These are phyloP conservation scores for Botrytis fabae DNA, from an alignment of 2,329 filamentous ascomycete species.

Conservation along the genomic window DNA sequence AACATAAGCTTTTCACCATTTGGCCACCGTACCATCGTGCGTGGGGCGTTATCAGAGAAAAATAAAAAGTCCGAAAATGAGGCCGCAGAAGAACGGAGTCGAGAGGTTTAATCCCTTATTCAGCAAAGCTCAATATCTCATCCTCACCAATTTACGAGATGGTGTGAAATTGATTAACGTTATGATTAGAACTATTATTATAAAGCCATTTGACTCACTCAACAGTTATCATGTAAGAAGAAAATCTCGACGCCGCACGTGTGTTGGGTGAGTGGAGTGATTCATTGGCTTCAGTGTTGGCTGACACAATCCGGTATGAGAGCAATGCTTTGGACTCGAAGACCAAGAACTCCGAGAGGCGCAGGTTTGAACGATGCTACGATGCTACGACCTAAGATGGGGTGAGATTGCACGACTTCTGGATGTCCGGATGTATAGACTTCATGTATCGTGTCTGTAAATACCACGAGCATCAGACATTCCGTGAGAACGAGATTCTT, in stretches of 20 bases:
- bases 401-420: neutral
- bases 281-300: constrained; percentile 10
- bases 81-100: constrained; percentile 25
- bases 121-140: neutral
- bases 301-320: constrained; percentile 22
- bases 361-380: neutral
- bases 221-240: constrained; percentile 15
- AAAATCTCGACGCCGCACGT: constrained; percentile 34
- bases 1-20: constrained; percentile 4
- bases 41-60: constrained; percentile 36
- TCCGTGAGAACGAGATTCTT: neutral
- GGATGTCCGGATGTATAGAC: neutral
- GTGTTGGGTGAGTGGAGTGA: constrained; percentile 26
- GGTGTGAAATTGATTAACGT: neutral
- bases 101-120: neutral
- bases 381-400: neutral
- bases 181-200: neutral
- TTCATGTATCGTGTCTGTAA: neutral
- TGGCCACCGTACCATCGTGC: constrained; percentile 23
- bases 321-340: neutral
- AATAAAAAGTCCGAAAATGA: constrained; percentile 35
- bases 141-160: constrained; percentile 13
- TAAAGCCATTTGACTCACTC: constrained; percentile 10
- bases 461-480: neutral
- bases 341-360: constrained; percentile 12